phyloP scores from a whole-genome alignment of 2,329 filamentous ascomycete genomes.

The Lizonia empirigonia region DNA sequence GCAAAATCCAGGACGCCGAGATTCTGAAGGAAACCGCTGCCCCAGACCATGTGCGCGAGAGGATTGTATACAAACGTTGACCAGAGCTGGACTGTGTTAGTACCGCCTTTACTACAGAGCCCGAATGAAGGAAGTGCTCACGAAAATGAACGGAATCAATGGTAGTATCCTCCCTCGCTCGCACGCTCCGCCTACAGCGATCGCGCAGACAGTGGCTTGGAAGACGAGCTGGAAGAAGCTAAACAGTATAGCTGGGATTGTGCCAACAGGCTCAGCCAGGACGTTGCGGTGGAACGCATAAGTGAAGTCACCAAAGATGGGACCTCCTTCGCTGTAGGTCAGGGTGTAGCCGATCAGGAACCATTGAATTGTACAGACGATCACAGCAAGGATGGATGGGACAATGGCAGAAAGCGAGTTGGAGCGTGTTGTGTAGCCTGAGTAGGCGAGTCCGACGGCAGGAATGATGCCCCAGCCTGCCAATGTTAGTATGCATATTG shows the following conservation, averaged over 20 bases:
- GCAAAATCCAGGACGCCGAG: constrained; percentile 56
- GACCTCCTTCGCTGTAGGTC: constrained; percentile 55
- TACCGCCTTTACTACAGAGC: too few relatives aligned
- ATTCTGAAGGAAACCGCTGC: constrained; percentile 51
- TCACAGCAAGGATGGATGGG: constrained; percentile 55
- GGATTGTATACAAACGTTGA: constrained; percentile 57
- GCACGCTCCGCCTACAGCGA: constrained; percentile 57
- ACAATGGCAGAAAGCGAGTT: constrained; percentile 57
- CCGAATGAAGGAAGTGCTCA: too few relatives aligned
- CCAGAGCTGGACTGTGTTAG: constrained; percentile 52
- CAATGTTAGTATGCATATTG: too few relatives aligned
- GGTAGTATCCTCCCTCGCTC: constrained; percentile 56
- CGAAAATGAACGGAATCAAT: constrained; percentile 56
- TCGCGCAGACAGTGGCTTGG: constrained; percentile 58
- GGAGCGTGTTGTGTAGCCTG: constrained; percentile 56
- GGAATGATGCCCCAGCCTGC: constrained; percentile 58
- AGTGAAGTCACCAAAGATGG: constrained; percentile 54
- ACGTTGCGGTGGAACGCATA: constrained; percentile 56
- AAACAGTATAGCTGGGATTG: constrained; percentile 58
- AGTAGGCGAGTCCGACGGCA: constrained; percentile 58
- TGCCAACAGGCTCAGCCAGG: constrained; percentile 55
- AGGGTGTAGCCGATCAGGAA: constrained; percentile 57
- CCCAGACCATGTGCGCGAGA: constrained; percentile 58
- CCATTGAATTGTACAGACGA: constrained; percentile 59
- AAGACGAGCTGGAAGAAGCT: constrained; percentile 60